Conservation (phyloP, 768 basidiomycete genomes). For the Russula lepida region DNA sequence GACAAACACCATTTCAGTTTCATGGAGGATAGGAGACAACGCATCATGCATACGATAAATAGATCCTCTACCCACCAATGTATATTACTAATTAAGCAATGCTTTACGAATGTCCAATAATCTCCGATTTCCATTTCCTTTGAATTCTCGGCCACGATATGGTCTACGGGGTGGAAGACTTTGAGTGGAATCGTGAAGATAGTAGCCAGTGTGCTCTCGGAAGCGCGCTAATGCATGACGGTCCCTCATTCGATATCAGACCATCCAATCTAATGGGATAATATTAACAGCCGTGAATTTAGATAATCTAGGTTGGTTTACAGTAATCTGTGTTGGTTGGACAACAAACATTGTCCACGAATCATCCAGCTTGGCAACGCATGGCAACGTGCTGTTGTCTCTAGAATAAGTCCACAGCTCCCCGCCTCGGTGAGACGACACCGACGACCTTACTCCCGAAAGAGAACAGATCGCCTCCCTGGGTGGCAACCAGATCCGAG, state of each 20-base stretch:
- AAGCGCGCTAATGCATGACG: background rate
- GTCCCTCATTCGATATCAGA: background rate
- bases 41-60: slow-evolving; percentile 11
- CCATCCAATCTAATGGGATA: background rate
- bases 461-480: slow-evolving; percentile 30
- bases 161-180: background rate
- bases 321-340: background rate
- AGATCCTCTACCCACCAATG: slow-evolving; percentile 9
- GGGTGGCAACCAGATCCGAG: slow-evolving; percentile 28
- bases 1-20: background rate
- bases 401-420: slow-evolving; percentile 28
- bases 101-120: background rate
- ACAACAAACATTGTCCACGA: background rate
- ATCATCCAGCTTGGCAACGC: background rate
- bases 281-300: background rate
- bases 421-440: slow-evolving; percentile 28
- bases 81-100: slow-evolving; percentile 7
- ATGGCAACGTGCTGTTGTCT: background rate
- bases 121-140: background rate
- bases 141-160: background rate
- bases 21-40: background rate
- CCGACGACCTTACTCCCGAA: slow-evolving; percentile 32
- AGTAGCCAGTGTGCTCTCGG: no score
- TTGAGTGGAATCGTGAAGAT: no score
- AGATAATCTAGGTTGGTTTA: no score